Percentiles rank a stretch among this genome's conserved stretches.
Conservation (phyloP, 208 protist genomes). For the Lotmaria passim region DNA sequence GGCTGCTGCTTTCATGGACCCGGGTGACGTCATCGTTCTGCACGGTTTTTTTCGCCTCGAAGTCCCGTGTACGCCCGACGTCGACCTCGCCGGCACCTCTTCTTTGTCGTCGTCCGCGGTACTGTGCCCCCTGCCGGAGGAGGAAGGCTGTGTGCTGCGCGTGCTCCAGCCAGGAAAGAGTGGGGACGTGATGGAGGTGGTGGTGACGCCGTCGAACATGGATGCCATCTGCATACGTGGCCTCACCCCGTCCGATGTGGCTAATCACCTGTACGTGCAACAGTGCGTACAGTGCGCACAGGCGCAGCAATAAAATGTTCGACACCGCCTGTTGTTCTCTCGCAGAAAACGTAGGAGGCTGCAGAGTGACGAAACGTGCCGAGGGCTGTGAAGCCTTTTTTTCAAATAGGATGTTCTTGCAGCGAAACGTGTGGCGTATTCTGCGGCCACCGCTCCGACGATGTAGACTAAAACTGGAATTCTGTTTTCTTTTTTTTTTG, state of each 20-base stretch:
- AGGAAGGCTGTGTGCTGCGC: constrained; percentile 36
- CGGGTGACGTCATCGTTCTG: constrained; percentile 64
- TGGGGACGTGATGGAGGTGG: constrained; percentile 67
- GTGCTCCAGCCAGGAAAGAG: constrained; percentile 52
- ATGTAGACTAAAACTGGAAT: too few species aligned
- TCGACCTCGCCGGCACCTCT: background rate
- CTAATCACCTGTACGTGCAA: constrained; percentile 22
- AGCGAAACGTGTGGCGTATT: too few species aligned
- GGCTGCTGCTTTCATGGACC: constrained; percentile 66
- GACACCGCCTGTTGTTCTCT: background rate
- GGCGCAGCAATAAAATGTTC: background rate
- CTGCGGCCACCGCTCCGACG: too few species aligned
- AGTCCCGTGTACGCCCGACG: background rate
- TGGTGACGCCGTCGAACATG: constrained; percentile 47
- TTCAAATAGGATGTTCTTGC: too few species aligned
- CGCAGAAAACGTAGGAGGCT: too few species aligned
- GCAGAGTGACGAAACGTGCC: too few species aligned
- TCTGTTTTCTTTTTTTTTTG: too few species aligned
- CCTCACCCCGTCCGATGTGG: constrained; percentile 30
- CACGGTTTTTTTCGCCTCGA: constrained; percentile 30
- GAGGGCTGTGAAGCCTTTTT: too few species aligned
- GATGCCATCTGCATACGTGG: constrained; percentile 56
- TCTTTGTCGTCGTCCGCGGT: constrained; percentile 27
- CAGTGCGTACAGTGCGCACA: constrained; percentile 9
- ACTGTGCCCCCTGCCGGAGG: constrained; percentile 43